Conservation (phyloP, 148 eudicot species). For the Limonium bicolor region DNA sequence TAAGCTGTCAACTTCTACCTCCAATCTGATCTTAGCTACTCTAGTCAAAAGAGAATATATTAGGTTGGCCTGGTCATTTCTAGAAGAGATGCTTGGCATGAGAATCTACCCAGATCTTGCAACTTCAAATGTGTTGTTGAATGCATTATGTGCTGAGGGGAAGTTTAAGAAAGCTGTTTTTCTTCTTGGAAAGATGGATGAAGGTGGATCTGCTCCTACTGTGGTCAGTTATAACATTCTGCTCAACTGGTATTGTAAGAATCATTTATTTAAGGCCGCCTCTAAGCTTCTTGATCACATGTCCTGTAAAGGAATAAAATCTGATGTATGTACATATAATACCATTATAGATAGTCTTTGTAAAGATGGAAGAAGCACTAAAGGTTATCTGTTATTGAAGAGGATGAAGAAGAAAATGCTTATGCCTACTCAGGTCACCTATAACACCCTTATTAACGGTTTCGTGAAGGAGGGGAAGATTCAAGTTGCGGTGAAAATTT, state of each 20-base stretch:
- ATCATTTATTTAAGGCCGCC: slow-evolving; percentile 42
- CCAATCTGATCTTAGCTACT: slow-evolving; percentile 54
- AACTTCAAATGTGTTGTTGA: slow-evolving; percentile 62
- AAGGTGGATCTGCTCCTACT: slow-evolving; percentile 52
- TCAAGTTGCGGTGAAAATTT: slow-evolving; percentile 43
- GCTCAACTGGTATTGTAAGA: slow-evolving; percentile 59
- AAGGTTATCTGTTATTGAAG: slow-evolving; percentile 55
- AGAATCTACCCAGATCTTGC: slow-evolving; percentile 50
- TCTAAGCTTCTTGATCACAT: slow-evolving; percentile 52
- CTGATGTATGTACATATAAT: slow-evolving; percentile 62
- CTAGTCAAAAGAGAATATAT: slow-evolving; percentile 14
- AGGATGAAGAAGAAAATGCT: slow-evolving; percentile 52
- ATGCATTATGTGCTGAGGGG: slow-evolving; percentile 48
- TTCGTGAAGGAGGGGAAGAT: slow-evolving; percentile 66
- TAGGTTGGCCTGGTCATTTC: slow-evolving; percentile 46
- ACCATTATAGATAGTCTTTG: slow-evolving; percentile 52
- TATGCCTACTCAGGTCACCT: slow-evolving; percentile 52
- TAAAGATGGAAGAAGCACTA: slow-evolving; percentile 33
- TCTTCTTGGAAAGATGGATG: slow-evolving; percentile 70
- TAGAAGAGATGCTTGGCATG: slow-evolving; percentile 44
- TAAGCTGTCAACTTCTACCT: slow-evolving; percentile 56
- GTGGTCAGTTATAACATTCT: slow-evolving; percentile 60
- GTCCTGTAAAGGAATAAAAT: slow-evolving; percentile 42
- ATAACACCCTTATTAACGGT: slow-evolving; percentile 69
- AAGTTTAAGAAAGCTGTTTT: slow-evolving; percentile 52